A percentile compares a stretch with the other conserved stretches of the same genome.
Conservation (phyloP, 805 yeast species). For the Hagleromyces aurorensis region DNA sequence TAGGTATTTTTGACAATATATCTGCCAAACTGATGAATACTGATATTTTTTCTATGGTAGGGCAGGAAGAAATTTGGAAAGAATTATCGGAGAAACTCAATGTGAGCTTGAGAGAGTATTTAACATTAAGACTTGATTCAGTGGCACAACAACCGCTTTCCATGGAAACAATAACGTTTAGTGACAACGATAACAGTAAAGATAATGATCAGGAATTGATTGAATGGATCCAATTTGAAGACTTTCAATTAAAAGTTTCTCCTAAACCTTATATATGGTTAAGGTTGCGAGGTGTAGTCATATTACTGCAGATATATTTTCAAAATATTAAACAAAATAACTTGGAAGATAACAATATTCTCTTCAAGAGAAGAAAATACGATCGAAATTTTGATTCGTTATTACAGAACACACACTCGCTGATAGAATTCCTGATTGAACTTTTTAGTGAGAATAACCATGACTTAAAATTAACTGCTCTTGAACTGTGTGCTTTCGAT, state of each 20-base stretch:
- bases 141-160: slow-evolving; percentile 8
- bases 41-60: slow-evolving; percentile 17
- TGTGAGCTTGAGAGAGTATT: slow-evolving; percentile 16
- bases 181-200: background rate
- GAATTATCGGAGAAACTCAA: no score
- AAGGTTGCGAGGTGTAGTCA: slow-evolving; percentile 10
- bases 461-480: slow-evolving; percentile 8
- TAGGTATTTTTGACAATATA: slow-evolving; percentile 39
- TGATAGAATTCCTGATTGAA: slow-evolving; percentile 14
- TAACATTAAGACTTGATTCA: slow-evolving; percentile 9
- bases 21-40: slow-evolving; percentile 33
- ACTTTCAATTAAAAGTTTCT: slow-evolving; percentile 12
- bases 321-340: slow-evolving; percentile 1
- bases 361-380: slow-evolving; percentile 19
- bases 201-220: no score
- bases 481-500: slow-evolving; percentile 19
- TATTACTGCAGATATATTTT: slow-evolving; percentile 14
- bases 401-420: slow-evolving; percentile 10
- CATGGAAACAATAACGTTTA: slow-evolving; percentile 3
- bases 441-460: slow-evolving; percentile 9
- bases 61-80: slow-evolving; percentile 9
- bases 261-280: slow-evolving; percentile 16
- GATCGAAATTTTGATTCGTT: slow-evolving; percentile 8
- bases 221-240: slow-evolving; percentile 14
- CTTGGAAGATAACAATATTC: slow-evolving; percentile 3